Conservation (phyloP, 2,329 filamentous ascomycete species). For the Pochonia chlamydosporia region DNA sequence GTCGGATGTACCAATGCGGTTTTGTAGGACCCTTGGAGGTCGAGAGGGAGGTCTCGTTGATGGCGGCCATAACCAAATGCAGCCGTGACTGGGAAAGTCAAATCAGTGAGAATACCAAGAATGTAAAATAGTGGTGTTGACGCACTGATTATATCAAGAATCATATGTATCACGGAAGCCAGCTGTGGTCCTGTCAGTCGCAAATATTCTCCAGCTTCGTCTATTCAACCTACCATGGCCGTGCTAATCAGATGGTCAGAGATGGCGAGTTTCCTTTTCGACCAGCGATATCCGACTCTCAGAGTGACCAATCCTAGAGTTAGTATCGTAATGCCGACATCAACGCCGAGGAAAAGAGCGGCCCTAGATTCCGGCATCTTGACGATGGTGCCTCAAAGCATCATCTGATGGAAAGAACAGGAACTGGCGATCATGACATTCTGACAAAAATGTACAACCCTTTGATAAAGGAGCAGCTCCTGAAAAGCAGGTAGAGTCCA, state of each 20-base stretch:
- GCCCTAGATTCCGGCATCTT: conserved; percentile 8
- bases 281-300: conserved; percentile 6
- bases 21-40: conserved; percentile 5
- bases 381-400: background rate
- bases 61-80: conserved; percentile 10
- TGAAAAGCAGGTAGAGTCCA: too few relatives aligned
- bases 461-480: too few relatives aligned
- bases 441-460: too few relatives aligned
- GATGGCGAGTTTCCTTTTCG: conserved; percentile 1
- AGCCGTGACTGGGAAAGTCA: conserved; percentile 2
- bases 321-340: conserved; percentile 6
- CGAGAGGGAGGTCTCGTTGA: conserved; percentile 4
- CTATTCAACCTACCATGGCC: conserved; percentile 4
- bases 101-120: background rate
- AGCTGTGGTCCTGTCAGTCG: conserved; percentile 1
- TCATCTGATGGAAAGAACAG: background rate
- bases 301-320: conserved; percentile 4
- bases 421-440: background rate
- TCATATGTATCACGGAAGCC: conserved; percentile 6
- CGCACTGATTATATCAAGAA: conserved; percentile 9
- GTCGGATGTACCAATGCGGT: conserved; percentile 2
- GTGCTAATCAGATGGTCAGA: conserved; percentile 6
- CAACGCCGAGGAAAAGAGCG: conserved; percentile 5
- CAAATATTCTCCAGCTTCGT: background rate
- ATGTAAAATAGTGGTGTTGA: background rate